A percentile compares a stretch with the other conserved stretches of the same genome.
These are phyloP conservation scores for Sugiyamaella neomexicana DNA, from an alignment of 1,139 yeast genomes.

Conservation along the genomic window DNA sequence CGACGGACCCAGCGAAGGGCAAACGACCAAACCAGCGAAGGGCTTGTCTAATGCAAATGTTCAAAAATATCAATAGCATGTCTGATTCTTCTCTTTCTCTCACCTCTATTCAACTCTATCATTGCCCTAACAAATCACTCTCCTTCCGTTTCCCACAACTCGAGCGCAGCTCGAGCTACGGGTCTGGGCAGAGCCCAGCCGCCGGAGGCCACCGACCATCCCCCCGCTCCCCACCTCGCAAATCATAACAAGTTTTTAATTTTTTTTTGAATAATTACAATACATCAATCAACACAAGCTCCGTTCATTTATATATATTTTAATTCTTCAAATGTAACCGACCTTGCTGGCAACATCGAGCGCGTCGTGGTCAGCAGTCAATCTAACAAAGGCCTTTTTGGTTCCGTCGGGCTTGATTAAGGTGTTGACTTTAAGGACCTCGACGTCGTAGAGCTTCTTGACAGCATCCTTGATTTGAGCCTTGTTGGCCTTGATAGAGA, in stretches of 20 bases:
- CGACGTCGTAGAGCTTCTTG: slow-evolving; percentile 97
- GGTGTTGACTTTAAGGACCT: slow-evolving; percentile 91
- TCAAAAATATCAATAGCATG: too few relatives aligned
- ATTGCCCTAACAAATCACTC: too few relatives aligned
- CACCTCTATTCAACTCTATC: too few relatives aligned
- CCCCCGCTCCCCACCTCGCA: neutral
- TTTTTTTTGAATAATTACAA: slow-evolving; percentile 15
- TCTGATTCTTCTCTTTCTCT: too few relatives aligned
- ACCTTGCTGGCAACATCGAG: slow-evolving; percentile 99
- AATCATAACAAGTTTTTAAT: neutral
- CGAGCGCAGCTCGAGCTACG: too few relatives aligned
- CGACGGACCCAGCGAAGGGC: too few relatives aligned
- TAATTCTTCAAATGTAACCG: slow-evolving; percentile 77
- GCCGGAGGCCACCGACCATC: neutral
- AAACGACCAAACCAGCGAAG: too few relatives aligned
- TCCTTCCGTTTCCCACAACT: neutral
- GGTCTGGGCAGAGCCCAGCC: neutral
- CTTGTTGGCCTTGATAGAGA: slow-evolving; percentile 95
- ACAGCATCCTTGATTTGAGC: slow-evolving; percentile 97
- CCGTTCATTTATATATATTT: slow-evolving; percentile 9
- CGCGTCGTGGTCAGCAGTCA: slow-evolving; percentile 99
- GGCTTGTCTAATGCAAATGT: too few relatives aligned
- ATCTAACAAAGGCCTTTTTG: slow-evolving; percentile 99
- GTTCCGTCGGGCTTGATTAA: slow-evolving; percentile 98
- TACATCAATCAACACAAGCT: slow-evolving; percentile 16